phyloP scores from a whole-genome alignment of 768 basidiomycete genomes.

The Crepidotus variabilis region DNA sequence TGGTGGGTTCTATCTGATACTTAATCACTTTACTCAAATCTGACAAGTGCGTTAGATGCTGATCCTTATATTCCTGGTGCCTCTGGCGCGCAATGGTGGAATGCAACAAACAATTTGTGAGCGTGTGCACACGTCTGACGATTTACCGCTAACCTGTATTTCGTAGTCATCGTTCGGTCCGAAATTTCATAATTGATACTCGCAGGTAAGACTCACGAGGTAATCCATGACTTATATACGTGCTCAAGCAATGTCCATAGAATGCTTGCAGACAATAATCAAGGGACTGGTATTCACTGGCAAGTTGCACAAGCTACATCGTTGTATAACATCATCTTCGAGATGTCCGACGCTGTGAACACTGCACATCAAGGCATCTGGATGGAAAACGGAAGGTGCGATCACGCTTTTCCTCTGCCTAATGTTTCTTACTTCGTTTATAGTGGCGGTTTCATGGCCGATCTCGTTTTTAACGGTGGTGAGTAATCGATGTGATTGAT shows the following conservation, averaged over 20 bases:
- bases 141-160: neutral
- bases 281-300: slow-evolving; percentile 78
- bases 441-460: slow-evolving; percentile 53
- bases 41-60: slow-evolving; percentile 54
- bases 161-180: slow-evolving; percentile 60
- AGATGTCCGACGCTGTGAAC: slow-evolving; percentile 62
- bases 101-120: slow-evolving; percentile 69
- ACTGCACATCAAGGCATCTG: slow-evolving; percentile 73
- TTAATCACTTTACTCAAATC: neutral
- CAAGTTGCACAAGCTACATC: slow-evolving; percentile 80
- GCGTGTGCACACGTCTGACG: slow-evolving; percentile 10
- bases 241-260: slow-evolving; percentile 13
- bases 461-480: slow-evolving; percentile 52
- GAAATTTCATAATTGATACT: slow-evolving; percentile 74
- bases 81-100: slow-evolving; percentile 55
- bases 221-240: neutral
- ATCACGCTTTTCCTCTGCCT: neutral
- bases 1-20: slow-evolving; percentile 38
- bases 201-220: slow-evolving; percentile 27
- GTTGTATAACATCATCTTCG: slow-evolving; percentile 64
- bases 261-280: slow-evolving; percentile 46
- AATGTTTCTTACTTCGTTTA: neutral
- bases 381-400: slow-evolving; percentile 51
- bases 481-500: slow-evolving; percentile 62
- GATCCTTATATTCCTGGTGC: slow-evolving; percentile 69